Base-by-base conservation (phyloP, 179 eudicot genomes). In the Dionaea muscipula region DNA sequence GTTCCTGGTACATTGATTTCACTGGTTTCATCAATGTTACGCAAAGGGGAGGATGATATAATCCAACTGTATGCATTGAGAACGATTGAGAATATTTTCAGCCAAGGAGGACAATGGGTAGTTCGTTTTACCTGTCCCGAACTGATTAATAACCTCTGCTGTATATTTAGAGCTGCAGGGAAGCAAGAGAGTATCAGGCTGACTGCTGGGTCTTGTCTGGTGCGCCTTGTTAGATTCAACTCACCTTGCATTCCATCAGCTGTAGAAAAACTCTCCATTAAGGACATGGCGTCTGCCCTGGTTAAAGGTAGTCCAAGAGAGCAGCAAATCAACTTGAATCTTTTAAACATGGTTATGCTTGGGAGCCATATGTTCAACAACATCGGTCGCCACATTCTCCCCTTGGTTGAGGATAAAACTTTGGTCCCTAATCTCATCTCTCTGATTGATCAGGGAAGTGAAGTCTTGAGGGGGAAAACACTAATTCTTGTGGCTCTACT, bases 141-240 rank as follows among this genome's bases (percentile, higher is more conserved):
- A 63, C 78, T 93, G 25, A 76, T 93, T 58, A 81, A 53, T 66
- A 85, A 93, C 63, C 89, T 93, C 47, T 79, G 94, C 67, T 82
- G 84, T 57, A 84, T 93, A 65, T 88, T 73, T 59, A 75, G 75
- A 73, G 91, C 94, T 63, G 65, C 78, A 31, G 96, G 86, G 45
- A 93, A 88, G 67, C 96, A 88, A 72, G 99, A 93, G 69, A 84
- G 79, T 73, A 71, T 73, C 59, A 77, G 93, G 57, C 77, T 93
- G 49, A 82, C 96, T 22, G 99, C 99, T 26, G 96, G 96, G 8
- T 93, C 96, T 33, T 93, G 99, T 72, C 67, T 91, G 70, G 93
- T 75, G 7, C 88, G 99, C 9, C 78, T 88, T 45, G 80, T 73
- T 36, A 85, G 95, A 39, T 93, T 84, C 58, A 93, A 74, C 64